Conservation (phyloP, 257 asterid genomes). For the Linaria vulgaris region DNA sequence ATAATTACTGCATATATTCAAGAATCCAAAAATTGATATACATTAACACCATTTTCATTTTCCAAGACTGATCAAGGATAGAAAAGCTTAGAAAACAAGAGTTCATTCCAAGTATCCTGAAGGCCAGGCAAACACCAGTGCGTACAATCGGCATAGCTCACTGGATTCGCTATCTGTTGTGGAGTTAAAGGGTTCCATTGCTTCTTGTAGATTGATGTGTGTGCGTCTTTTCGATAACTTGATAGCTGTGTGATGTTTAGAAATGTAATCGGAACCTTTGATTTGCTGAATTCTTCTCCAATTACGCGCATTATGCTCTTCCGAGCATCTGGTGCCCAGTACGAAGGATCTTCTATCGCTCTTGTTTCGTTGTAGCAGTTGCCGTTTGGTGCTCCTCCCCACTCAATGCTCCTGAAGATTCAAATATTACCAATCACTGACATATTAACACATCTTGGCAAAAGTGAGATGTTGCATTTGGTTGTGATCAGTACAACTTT, state of each 20-base stretch:
- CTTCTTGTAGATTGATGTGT: constrained; percentile 64
- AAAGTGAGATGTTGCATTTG: too few species aligned
- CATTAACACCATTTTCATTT: background rate
- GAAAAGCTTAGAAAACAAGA: constrained; percentile 50
- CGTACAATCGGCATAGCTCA: constrained; percentile 58
- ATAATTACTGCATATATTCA: background rate
- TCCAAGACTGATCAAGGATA: constrained; percentile 31
- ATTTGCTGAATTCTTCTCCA: constrained; percentile 33
- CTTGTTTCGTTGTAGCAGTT: constrained; percentile 63
- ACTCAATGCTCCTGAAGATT: constrained; percentile 45
- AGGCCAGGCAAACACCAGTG: constrained; percentile 80
- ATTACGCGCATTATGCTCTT: constrained; percentile 47
- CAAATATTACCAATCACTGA: background rate
- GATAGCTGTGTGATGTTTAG: constrained; percentile 66
- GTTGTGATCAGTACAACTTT: too few species aligned
- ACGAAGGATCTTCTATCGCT: constrained; percentile 37
- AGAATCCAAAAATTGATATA: constrained; percentile 6
- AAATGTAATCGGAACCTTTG: constrained; percentile 44
- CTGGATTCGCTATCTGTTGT: constrained; percentile 50
- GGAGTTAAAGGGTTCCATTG: constrained; percentile 52
- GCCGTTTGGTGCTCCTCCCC: constrained; percentile 56
- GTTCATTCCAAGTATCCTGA: constrained; percentile 73
- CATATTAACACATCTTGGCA: too few species aligned
- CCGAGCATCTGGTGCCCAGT: constrained; percentile 53
- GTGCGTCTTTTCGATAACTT: constrained; percentile 67